Percentiles rank a stretch among this genome's conserved stretches.
These are phyloP conservation scores for Aotearoamyces nothofagi DNA, from an alignment of 2,329 filamentous ascomycete genomes.

Conservation along the genomic window DNA sequence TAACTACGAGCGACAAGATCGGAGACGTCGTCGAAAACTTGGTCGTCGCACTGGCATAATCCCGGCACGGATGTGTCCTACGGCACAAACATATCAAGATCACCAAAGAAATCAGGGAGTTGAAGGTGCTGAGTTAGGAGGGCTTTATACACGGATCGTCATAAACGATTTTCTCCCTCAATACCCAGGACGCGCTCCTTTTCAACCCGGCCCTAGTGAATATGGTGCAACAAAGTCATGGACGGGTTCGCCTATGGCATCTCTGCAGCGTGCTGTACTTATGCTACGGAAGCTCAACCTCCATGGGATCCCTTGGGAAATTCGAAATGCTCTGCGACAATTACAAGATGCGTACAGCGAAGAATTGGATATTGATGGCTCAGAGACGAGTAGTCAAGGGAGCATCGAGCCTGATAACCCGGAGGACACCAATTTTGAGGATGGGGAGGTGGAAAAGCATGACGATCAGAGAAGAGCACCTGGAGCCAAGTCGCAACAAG, in stretches of 20 bases:
- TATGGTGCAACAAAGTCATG: conserved; percentile 6
- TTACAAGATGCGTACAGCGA: conserved; percentile 10
- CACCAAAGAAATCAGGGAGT: conserved; percentile 8
- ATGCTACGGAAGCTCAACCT: conserved; percentile 10
- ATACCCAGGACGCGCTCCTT: conserved; percentile 8
- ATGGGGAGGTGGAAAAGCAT: conserved; percentile 4
- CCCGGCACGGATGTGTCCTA: conserved; percentile 10
- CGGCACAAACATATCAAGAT: conserved; percentile 10
- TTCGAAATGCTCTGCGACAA: conserved; percentile 9
- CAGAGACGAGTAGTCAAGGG: conserved; percentile 8
- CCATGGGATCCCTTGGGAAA: conserved; percentile 7
- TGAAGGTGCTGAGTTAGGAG: conserved; percentile 7
- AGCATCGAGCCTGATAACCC: conserved; percentile 6
- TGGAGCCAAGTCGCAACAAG: conserved; percentile 6
- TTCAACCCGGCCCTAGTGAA: conserved; percentile 7
- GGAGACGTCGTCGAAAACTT: conserved; percentile 7
- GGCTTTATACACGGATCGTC: conserved; percentile 8
- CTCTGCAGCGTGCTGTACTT: conserved; percentile 8
- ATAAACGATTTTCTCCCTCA: conserved; percentile 8
- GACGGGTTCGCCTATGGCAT: conserved; percentile 8
- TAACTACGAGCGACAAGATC: conserved; percentile 8
- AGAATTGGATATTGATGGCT: conserved; percentile 9
- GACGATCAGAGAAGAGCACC: conserved; percentile 7
- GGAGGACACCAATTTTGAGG: conserved; percentile 6
- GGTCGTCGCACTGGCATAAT: conserved; percentile 8